Evolutionary conservation across 2,329 filamentous ascomycete species (phyloP), one percentile per base, ranked within the genome.

Genomic region (Aspergillus amoenus): DNA sequence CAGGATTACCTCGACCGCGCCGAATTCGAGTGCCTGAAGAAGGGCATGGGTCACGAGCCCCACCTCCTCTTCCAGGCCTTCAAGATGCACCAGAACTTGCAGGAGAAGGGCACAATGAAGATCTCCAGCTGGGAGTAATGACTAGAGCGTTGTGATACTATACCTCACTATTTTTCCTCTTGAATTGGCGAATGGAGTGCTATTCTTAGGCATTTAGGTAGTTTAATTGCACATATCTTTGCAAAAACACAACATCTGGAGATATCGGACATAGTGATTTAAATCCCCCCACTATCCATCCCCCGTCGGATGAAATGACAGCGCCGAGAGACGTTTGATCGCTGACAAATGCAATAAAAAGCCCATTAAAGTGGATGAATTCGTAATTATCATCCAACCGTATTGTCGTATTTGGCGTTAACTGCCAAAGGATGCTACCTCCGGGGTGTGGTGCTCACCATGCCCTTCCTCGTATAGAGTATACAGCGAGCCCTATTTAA

Each of bases 81-180:
- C 73, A 90, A 95, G 75, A 90, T 96, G 87, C 92, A 96, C 78
- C 88, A 88, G 81, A 89, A 91, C 62, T 76, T 96, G 59, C 78
- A 85, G 57, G 88, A 93, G 79, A 84, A 93, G 73, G 91, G 91
- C 22, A 94, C 90, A 66, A 96, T 96, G 91, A 93, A 93, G 86
- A 82, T 93, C 63, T 81, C 83, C 67, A 84, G 79, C 62, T 91
- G 88, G 87, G 73, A 77, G 52, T 76, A 71, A 46, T 15, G 18
- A 48, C 21, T 37, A 32, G 21, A 45, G 4, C 9, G 3, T 34
- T 49, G n/a, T 22, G 18, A 13, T 40, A 18, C 32, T 18, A 27
- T 52, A 39, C 21, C 11, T 15, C 12, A 15, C 18, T 52, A 39
- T 37, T 6, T 21, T 17, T 21, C 18, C 21, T 44, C 11, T n/a